These are phyloP conservation scores for Colletotrichum echinochloae DNA, from an alignment of 2,329 filamentous ascomycete genomes.

Conservation along the genomic window DNA sequence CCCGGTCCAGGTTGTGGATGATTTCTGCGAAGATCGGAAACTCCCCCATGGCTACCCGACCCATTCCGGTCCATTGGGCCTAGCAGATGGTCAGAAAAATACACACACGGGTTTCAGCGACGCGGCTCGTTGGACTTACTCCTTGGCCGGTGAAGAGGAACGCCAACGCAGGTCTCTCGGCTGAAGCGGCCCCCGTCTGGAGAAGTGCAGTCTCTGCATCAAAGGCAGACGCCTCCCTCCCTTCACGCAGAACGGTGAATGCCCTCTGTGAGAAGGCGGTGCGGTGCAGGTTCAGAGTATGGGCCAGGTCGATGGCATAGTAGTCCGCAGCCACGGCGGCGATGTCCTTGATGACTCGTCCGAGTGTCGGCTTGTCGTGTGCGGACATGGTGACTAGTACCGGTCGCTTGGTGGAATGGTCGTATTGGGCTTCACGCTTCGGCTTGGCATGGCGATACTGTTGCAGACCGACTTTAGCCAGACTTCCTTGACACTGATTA, in stretches of 20 bases:
- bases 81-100: background rate
- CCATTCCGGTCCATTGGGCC: conserved; percentile 45
- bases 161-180: conserved; percentile 38
- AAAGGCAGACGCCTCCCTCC: conserved; percentile 27
- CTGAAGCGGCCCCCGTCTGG: conserved; percentile 37
- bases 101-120: background rate
- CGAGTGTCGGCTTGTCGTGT: background rate
- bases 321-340: conserved; percentile 11
- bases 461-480: conserved; percentile 36
- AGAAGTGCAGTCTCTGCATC: conserved; percentile 38
- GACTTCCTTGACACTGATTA: conserved; percentile 41
- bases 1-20: conserved; percentile 45
- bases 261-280: conserved; percentile 43
- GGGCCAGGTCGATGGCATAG: conserved; percentile 42
- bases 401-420: background rate
- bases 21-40: conserved; percentile 47
- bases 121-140: conserved; percentile 4
- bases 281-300: conserved; percentile 42
- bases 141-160: conserved; percentile 47
- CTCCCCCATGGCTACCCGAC: conserved; percentile 41
- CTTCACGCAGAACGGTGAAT: conserved; percentile 39
- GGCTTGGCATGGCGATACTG: conserved; percentile 3
- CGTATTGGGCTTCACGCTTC: background rate
- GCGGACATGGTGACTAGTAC: background rate
- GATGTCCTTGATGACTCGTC: background rate